phyloP scores from a whole-genome alignment of 371 early-diverging fungal species.

The Mucor racemosus region DNA sequence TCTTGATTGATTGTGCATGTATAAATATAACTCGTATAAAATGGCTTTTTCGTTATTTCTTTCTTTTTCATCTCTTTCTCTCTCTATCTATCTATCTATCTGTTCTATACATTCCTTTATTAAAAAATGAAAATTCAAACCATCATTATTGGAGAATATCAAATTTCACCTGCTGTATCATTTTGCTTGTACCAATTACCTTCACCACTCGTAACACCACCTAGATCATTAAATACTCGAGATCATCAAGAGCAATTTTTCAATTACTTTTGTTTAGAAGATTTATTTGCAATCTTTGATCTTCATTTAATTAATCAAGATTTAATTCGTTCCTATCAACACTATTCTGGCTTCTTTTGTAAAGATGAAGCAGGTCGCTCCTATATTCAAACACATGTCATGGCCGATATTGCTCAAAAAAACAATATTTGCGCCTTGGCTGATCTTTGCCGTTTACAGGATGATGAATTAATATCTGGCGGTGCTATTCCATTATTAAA shows the following conservation, averaged over 20 bases:
- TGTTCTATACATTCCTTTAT: slow-evolving; percentile 5
- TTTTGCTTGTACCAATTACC: slow-evolving; percentile 27
- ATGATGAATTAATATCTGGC: slow-evolving; percentile 14
- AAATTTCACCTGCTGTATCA: slow-evolving; percentile 9
- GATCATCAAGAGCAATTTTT: slow-evolving; percentile 5
- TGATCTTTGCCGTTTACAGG: slow-evolving; percentile 20
- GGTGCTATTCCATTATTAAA: slow-evolving; percentile 23
- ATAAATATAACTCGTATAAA: neutral
- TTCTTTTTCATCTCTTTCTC: neutral
- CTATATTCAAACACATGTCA: slow-evolving; percentile 16
- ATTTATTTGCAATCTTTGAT: slow-evolving; percentile 21
- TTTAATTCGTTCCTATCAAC: slow-evolving; percentile 5
- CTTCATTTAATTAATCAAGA: slow-evolving; percentile 13
- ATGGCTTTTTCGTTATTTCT: neutral
- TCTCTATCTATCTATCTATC: neutral
- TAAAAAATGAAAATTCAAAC: slow-evolving; percentile 19
- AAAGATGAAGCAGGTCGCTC: slow-evolving; percentile 19
- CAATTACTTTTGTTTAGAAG: slow-evolving; percentile 25
- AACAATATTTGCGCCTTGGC: slow-evolving; percentile 10
- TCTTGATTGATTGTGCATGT: slow-evolving; percentile 5
- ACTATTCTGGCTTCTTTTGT: slow-evolving; percentile 19
- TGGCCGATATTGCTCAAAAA: slow-evolving; percentile 23
- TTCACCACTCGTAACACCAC: slow-evolving; percentile 24
- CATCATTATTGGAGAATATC: slow-evolving; percentile 24
- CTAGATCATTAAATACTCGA: slow-evolving; percentile 3